A percentile compares a stretch with the other conserved stretches of the same genome.
Conservation (phyloP, 495 filamentous ascomycete genomes). For the Neurospora sublineolata region DNA sequence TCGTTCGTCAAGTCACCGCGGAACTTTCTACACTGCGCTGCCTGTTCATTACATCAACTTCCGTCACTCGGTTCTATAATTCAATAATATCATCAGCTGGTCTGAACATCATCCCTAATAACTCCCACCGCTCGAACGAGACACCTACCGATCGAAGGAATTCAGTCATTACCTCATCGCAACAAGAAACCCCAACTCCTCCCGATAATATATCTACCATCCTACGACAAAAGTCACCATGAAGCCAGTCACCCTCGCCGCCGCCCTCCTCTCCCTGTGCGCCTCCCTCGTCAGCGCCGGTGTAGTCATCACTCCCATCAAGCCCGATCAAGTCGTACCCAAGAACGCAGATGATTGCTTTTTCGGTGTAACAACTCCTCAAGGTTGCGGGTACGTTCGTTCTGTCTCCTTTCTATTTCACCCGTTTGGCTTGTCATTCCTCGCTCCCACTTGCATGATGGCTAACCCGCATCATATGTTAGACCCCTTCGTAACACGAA, state of each 20-base stretch:
- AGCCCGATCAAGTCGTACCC: constrained; percentile 30
- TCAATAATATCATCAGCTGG: background rate
- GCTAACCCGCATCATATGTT: background rate
- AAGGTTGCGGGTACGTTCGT: constrained; percentile 38
- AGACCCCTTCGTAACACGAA: background rate
- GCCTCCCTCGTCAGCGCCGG: constrained; percentile 34
- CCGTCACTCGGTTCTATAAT: background rate
- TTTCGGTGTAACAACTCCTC: constrained; percentile 37
- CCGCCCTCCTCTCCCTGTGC: constrained; percentile 25
- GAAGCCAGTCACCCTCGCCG: constrained; percentile 26
- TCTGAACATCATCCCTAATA: background rate
- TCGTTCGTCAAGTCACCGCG: background rate
- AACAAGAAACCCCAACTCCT: background rate
- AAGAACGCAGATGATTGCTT: constrained; percentile 32
- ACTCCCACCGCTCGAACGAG: background rate
- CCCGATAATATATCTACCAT: background rate
- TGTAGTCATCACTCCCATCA: constrained; percentile 36
- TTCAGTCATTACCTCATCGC: background rate
- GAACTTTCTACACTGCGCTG: background rate
- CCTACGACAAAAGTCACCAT: constrained; percentile 14
- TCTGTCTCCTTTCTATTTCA: background rate
- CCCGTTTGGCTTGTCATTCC: background rate
- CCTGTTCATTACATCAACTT: background rate
- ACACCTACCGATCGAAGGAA: background rate
- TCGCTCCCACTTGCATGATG: background rate